Evolutionary conservation across 2,329 filamentous ascomycete genomes (phyloP).

Genomic region (Sordariomycetes sp.): DNA sequence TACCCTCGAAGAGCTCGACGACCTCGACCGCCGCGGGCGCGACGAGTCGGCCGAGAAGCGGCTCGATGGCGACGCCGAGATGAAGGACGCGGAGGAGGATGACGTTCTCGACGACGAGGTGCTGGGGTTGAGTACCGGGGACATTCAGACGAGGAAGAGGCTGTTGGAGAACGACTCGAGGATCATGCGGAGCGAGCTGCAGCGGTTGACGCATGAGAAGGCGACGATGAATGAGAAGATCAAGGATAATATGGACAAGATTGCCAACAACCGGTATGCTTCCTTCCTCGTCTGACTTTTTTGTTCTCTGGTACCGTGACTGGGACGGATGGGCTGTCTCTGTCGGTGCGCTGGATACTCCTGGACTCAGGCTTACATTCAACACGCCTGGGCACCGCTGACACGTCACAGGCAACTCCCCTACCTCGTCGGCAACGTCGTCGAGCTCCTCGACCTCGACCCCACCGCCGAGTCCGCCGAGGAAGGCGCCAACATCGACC

Average conservation of each 20-base stretch:
- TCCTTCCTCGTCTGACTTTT: conserved; percentile 2
- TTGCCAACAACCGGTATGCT: conserved; percentile 87
- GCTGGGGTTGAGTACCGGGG: conserved; percentile 80
- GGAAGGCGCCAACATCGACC: conserved; percentile 95
- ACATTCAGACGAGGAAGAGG: conserved; percentile 82
- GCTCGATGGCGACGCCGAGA: conserved; percentile 60
- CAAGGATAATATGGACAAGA: conserved; percentile 98
- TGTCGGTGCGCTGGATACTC: background rate
- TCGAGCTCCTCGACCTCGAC: conserved; percentile 92
- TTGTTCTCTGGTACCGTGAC: background rate
- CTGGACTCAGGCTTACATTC: too few species aligned
- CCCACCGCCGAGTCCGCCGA: conserved; percentile 92
- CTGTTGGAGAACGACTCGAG: conserved; percentile 94
- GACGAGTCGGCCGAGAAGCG: conserved; percentile 38
- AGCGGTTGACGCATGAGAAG: conserved; percentile 90
- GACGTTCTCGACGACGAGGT: conserved; percentile 89
- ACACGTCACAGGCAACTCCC: conserved; percentile 64
- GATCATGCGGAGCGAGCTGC: conserved; percentile 97
- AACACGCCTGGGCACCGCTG: background rate
- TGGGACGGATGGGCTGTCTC: background rate
- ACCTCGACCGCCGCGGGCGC: conserved; percentile 69
- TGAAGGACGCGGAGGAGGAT: conserved; percentile 76
- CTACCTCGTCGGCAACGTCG: conserved; percentile 96
- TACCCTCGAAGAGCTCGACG: conserved; percentile 83
- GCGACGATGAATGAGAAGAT: conserved; percentile 96